Percentiles rank a stretch among this genome's conserved stretches.
These are phyloP conservation scores for Candida bentonensis DNA, from an alignment of 805 yeast species.

Conservation along the genomic window DNA sequence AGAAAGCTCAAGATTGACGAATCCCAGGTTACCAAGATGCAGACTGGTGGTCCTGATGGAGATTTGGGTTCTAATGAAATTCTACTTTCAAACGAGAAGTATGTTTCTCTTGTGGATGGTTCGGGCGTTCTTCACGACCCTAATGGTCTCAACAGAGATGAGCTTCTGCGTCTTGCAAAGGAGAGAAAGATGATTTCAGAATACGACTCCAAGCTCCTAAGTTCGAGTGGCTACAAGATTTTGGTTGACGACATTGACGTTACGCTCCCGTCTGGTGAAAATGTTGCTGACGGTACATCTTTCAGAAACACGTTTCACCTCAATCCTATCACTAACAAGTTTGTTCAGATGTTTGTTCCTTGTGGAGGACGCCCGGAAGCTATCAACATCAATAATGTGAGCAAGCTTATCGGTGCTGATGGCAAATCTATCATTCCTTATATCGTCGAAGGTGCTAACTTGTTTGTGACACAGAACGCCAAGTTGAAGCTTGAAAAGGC, in stretches of 20 bases:
- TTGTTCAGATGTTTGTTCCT: slow-evolving; percentile 80
- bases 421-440: slow-evolving; percentile 71
- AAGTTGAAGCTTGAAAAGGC: slow-evolving; percentile 75
- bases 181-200: slow-evolving; percentile 59
- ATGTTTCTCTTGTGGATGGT: slow-evolving; percentile 87
- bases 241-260: slow-evolving; percentile 75
- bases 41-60: slow-evolving; percentile 99
- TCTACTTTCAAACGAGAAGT: slow-evolving; percentile 69
- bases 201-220: slow-evolving; percentile 53
- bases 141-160: slow-evolving; percentile 68
- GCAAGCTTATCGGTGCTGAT: slow-evolving; percentile 56
- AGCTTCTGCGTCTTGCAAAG: slow-evolving; percentile 64
- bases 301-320: slow-evolving; percentile 88
- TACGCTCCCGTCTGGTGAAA: slow-evolving; percentile 60
- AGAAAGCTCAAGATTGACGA: slow-evolving; percentile 54
- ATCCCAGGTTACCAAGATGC: slow-evolving; percentile 58
- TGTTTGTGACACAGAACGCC: slow-evolving; percentile 89
- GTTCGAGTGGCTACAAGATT: slow-evolving; percentile 65
- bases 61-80: slow-evolving; percentile 95
- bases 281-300: slow-evolving; percentile 68
- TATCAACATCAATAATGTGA: slow-evolving; percentile 73
- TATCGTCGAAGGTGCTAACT: slow-evolving; percentile 94
- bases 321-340: slow-evolving; percentile 47
- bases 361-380: slow-evolving; percentile 99
- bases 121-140: slow-evolving; percentile 93